These are phyloP conservation scores for Lasiodiplodia gonubiensis DNA, from an alignment of 2,329 filamentous ascomycete genomes.

Conservation along the genomic window DNA sequence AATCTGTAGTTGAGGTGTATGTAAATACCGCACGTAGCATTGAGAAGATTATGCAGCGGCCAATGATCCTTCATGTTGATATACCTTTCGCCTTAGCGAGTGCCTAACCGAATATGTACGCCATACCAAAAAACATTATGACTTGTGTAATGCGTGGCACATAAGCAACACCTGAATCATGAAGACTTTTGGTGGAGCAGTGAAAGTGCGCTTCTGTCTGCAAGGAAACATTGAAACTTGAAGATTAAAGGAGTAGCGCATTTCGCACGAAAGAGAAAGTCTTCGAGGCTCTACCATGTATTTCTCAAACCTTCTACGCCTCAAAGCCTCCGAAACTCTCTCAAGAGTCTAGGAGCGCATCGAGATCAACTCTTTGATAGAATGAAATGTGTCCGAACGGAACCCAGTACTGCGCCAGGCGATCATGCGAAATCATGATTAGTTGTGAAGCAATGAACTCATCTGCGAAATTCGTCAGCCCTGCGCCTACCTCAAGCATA, in stretches of 20 bases:
- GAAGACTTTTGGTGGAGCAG: not conserved
- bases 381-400: slow-evolving; percentile 57
- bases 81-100: not conserved
- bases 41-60: not conserved
- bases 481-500: not conserved
- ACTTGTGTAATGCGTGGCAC: not conserved
- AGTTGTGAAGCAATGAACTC: slow-evolving; percentile 76
- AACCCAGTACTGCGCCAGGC: slow-evolving; percentile 83
- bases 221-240: not conserved
- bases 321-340: not conserved
- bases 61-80: not conserved
- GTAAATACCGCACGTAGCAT: not conserved
- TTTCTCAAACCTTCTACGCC: not conserved
- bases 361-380: slow-evolving; percentile 55
- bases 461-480: slow-evolving; percentile 58
- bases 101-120: not conserved
- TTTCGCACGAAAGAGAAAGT: not conserved
- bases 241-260: not conserved
- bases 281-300: not conserved
- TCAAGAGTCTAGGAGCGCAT: slow-evolving; percentile 39
- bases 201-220: not conserved
- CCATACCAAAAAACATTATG: not conserved
- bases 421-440: slow-evolving; percentile 77
- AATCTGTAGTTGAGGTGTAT: not conserved
- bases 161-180: not conserved